Evolutionary conservation across 768 basidiomycete genomes (phyloP).

Genomic region (Hericium alpestre): DNA sequence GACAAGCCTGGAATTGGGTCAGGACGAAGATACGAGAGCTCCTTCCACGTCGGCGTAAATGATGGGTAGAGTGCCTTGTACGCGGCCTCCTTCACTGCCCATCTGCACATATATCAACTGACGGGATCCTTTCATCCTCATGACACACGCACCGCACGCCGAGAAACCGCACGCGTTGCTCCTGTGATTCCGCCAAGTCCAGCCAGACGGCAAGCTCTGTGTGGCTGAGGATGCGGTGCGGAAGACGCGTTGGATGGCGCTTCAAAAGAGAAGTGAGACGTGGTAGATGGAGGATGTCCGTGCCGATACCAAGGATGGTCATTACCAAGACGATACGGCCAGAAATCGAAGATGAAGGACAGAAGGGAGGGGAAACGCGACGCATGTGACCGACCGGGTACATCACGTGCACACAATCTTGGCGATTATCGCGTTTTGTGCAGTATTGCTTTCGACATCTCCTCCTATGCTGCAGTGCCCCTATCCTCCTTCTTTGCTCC

Average conservation of each 20-base stretch:
- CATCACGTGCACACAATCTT: not conserved
- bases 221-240: conserved; percentile 52
- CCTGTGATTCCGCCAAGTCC: conserved; percentile 19
- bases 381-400: not conserved
- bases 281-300: conserved; percentile 62
- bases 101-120: conserved; percentile 31
- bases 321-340: conserved; percentile 19
- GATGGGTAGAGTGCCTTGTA: conserved; percentile 76
- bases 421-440: not conserved
- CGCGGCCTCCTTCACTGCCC: conserved; percentile 77
- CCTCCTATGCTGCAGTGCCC: too few species aligned
- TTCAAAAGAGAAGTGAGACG: conserved; percentile 47
- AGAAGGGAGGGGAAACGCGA: not conserved
- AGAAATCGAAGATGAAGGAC: not conserved
- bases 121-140: conserved; percentile 1
- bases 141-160: conserved; percentile 51
- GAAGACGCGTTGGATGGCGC: conserved; percentile 35
- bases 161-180: conserved; percentile 37
- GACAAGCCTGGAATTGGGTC: too few species aligned
- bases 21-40: conserved; percentile 32
- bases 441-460: too few species aligned
- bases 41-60: conserved; percentile 61
- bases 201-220: conserved; percentile 30
- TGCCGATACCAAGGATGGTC: conserved; percentile 65
- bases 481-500: too few species aligned